Evolutionary conservation across 352 stramenopile species (phyloP).

Genomic region (Phytophthora kernoviae): DNA sequence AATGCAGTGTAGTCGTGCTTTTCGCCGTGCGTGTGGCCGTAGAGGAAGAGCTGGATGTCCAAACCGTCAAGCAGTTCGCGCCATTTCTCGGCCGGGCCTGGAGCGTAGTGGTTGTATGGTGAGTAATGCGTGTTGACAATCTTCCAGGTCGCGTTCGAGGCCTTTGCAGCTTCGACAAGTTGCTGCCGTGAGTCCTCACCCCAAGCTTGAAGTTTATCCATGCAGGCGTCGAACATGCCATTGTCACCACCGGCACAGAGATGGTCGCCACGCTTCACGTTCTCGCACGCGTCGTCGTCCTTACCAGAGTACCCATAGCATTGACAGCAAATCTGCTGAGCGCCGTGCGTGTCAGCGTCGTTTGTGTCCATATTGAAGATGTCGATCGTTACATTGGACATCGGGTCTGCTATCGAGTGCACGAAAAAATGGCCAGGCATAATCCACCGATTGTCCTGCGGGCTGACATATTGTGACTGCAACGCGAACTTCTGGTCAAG

Average conservation of each 20-base stretch:
- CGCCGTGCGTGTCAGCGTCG: conserved; percentile 64
- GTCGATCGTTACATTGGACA: conserved; percentile 71
- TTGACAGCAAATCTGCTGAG: conserved; percentile 80
- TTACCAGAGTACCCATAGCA: conserved; percentile 78
- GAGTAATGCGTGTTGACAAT: conserved; percentile 88
- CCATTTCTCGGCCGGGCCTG: conserved; percentile 53
- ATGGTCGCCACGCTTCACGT: conserved; percentile 51
- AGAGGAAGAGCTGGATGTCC: conserved; percentile 69
- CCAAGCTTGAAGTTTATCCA: conserved; percentile 66
- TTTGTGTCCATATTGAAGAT: conserved; percentile 90
- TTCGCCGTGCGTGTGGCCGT: conserved; percentile 75
- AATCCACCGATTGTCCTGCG: conserved; percentile 81
- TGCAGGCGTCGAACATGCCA: conserved; percentile 74
- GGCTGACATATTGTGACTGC: conserved; percentile 81
- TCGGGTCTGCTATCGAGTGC: conserved; percentile 61
- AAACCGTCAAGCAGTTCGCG: conserved; percentile 56
- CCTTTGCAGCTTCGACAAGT: conserved; percentile 55
- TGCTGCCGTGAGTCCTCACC: conserved; percentile 57
- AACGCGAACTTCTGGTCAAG: conserved; percentile 77
- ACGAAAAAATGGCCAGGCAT: conserved; percentile 87
- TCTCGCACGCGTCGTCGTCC: conserved; percentile 56
- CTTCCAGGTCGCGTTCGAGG: conserved; percentile 81
- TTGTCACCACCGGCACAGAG: conserved; percentile 58
- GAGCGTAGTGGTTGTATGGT: conserved; percentile 78
- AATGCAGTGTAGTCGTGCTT: conserved; percentile 74